A percentile compares a stretch with the other conserved stretches of the same genome.
These are phyloP conservation scores for Ambrosia hybrid DNA, from an alignment of 140 eudicot genomes.

Conservation along the genomic window DNA sequence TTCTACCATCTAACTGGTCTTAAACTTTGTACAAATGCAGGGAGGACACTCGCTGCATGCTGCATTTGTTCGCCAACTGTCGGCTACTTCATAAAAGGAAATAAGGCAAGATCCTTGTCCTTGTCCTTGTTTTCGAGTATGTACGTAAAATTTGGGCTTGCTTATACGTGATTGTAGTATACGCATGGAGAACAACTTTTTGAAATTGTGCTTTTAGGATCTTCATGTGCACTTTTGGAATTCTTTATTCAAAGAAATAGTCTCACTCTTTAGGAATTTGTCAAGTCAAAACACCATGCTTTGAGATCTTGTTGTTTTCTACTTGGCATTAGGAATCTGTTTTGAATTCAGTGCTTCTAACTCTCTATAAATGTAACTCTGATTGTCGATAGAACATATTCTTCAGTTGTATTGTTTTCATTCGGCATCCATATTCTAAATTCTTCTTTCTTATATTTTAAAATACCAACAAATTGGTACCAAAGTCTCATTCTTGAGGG, in stretches of 20 bases:
- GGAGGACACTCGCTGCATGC: slow-evolving; percentile 88
- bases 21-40: slow-evolving; percentile 39
- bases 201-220: not conserved
- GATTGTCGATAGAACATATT: not conserved
- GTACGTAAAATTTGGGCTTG: slow-evolving; percentile 5
- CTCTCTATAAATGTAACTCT: not conserved
- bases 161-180: not conserved
- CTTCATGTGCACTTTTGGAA: not conserved
- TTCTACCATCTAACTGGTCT: not conserved
- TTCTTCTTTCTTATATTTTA: too few relatives aligned
- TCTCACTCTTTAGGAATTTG: not conserved
- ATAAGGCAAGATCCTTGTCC: slow-evolving; percentile 10
- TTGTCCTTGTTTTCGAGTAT: not conserved
- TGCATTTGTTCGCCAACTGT: too few relatives aligned
- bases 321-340: not conserved
- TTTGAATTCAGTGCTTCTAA: not conserved
- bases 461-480: not conserved
- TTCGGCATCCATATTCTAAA: not conserved
- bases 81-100: slow-evolving; percentile 3
- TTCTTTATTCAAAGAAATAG: not conserved
- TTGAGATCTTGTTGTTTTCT: not conserved
- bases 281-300: slow-evolving; percentile 2
- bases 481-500: not conserved
- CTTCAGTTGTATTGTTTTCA: not conserved
- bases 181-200: not conserved